phyloP scores from a whole-genome alignment of 2,329 filamentous ascomycete species.

The Colletotrichum eleusines region DNA sequence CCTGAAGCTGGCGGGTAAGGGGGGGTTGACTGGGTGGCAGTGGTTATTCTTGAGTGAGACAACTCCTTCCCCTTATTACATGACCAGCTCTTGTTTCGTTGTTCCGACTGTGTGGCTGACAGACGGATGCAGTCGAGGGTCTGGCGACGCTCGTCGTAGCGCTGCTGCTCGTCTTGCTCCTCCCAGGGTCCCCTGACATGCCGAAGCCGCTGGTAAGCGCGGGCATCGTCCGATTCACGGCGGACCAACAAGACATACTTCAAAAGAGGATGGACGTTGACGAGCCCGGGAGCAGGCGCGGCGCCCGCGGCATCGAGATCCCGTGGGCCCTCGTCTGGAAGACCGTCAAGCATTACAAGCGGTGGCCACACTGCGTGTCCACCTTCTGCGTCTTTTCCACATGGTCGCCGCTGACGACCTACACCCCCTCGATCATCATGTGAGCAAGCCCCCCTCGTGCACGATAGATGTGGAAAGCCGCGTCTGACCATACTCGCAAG shows the following conservation, averaged over 20 bases:
- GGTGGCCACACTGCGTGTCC: constrained; percentile 63
- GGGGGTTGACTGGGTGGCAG: constrained; percentile 61
- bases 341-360: constrained; percentile 57
- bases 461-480: too few relatives aligned
- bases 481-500: constrained; percentile 41
- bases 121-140: constrained; percentile 54
- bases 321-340: constrained; percentile 55
- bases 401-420: constrained; percentile 64
- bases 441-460: constrained; percentile 42
- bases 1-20: constrained; percentile 56
- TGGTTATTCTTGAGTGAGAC: constrained; percentile 62
- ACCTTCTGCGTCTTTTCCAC: constrained; percentile 65
- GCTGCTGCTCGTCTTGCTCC: constrained; percentile 54
- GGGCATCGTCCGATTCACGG: constrained; percentile 54
- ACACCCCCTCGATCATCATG: constrained; percentile 61
- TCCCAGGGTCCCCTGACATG: constrained; percentile 57
- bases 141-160: constrained; percentile 57
- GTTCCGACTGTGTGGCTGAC: constrained; percentile 3
- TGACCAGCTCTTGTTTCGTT: background rate
- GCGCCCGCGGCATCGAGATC: constrained; percentile 53
- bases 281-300: constrained; percentile 48
- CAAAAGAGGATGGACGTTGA: constrained; percentile 52
- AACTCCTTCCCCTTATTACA: too few relatives aligned
- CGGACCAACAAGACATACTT: constrained; percentile 50
- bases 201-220: constrained; percentile 54